These are phyloP conservation scores for Lablab purpureus DNA, from an alignment of 306 rosid species.

Conservation along the genomic window DNA sequence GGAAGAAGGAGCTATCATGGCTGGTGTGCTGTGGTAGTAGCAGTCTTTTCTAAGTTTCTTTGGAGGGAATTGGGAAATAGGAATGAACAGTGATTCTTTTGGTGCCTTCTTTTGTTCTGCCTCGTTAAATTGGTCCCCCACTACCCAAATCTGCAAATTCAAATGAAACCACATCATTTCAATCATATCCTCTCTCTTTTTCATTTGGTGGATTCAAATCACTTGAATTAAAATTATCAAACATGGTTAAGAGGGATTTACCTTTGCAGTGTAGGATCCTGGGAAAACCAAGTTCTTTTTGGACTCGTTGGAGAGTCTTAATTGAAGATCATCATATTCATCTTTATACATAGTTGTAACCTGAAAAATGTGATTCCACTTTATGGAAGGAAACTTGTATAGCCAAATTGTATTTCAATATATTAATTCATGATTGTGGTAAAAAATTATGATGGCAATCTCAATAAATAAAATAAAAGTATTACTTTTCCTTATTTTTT, in stretches of 20 bases:
- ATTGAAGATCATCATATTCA: slow-evolving; percentile 60
- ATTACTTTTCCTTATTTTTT: too few relatives aligned
- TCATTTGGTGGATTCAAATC: not conserved
- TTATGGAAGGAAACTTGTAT: not conserved
- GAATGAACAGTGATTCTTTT: slow-evolving; percentile 76
- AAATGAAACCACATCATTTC: not conserved
- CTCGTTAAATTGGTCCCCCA: slow-evolving; percentile 62
- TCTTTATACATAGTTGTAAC: slow-evolving; percentile 49
- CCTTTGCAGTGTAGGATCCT: slow-evolving; percentile 54
- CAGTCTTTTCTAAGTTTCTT: slow-evolving; percentile 73
- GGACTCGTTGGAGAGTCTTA: slow-evolving; percentile 37
- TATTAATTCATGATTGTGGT: too few relatives aligned
- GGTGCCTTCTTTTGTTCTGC: slow-evolving; percentile 73
- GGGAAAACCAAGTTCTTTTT: slow-evolving; percentile 53
- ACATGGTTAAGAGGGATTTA: slow-evolving; percentile 7
- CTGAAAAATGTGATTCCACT: slow-evolving; percentile 39
- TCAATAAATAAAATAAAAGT: too few relatives aligned
- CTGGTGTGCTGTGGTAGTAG: slow-evolving; percentile 69
- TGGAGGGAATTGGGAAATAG: slow-evolving; percentile 78
- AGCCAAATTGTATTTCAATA: not conserved
- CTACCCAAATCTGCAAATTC: slow-evolving; percentile 67
- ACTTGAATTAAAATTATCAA: not conserved
- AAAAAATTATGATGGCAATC: too few relatives aligned
- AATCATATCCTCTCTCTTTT: not conserved
- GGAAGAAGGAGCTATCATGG: slow-evolving; percentile 69